Base-by-base conservation (phyloP, 1,139 yeast genomes). In the Taiozyma onychis region DNA sequence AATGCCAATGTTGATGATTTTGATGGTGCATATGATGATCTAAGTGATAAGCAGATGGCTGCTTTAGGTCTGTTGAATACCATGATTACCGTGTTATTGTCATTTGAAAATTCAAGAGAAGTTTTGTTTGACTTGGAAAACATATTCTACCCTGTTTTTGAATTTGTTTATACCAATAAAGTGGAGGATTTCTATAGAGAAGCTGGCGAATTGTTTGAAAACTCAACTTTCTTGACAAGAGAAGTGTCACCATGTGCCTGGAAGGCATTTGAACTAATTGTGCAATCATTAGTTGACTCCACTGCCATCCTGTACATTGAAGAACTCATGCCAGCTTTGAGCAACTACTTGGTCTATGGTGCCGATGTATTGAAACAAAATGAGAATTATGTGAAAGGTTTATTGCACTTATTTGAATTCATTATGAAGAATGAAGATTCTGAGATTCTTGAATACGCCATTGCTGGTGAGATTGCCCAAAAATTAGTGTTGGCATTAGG, bases 31-130 rank as follows among this genome's bases (percentile, higher is more conserved):
- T 68, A 66, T 55, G 80, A 75, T 44, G 82, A 80, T 48, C 72
- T 76, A 54, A 80, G 83, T 32, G 97, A 89, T 56, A 93, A 91
- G 67, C 83, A 86, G 34, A 83, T 88, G 78, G 91, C 97, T 1
- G 97, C 95, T 0, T 70, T 88, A 45, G 97, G 98, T 35, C 77
- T 90, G 32, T 72, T 93, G 58, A 89, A 87, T 60, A 91, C 98
- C 2, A 81, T 91, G 74, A 83, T 89, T 47, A 89, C 97, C 1
- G 85, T 93, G n/a, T 70, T 93, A 47, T 68, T 90, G 52, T 87
- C 96, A 13, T 83, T 93, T 66, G 98, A 93, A 66, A 87, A 85
- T 62, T 84, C 96, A 2, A 73, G 74, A 26, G 89, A 82, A 28
- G 77, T 88, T 50, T 77, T 91, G 44, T 69, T 73, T 46, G 77